Conservation (phyloP, 208 protist species). For the Leishmania tarentolae region DNA sequence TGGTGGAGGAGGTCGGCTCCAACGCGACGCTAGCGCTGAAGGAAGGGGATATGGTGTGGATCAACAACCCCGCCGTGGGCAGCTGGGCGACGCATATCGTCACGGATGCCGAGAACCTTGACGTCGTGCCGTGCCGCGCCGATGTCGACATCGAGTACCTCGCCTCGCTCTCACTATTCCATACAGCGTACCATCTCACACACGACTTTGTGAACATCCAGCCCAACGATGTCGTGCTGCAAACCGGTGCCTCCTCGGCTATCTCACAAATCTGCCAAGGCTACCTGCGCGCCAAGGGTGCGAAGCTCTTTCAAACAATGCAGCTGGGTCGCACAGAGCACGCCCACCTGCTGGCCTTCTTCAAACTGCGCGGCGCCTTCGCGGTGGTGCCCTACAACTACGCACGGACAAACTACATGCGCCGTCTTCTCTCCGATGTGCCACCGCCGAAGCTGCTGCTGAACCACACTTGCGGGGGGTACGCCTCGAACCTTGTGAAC, state of each 20-base stretch:
- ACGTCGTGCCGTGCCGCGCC: constrained; percentile 87
- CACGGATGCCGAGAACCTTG: constrained; percentile 80
- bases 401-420: constrained; percentile 90
- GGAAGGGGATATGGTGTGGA: constrained; percentile 94
- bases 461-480: constrained; percentile 94
- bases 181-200: constrained; percentile 96
- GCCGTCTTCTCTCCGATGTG: constrained; percentile 90
- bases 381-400: constrained; percentile 91
- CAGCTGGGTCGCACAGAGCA: constrained; percentile 90
- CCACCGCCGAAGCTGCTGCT: constrained; percentile 94
- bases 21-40: constrained; percentile 65
- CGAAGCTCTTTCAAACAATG: constrained; percentile 91
- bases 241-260: constrained; percentile 86
- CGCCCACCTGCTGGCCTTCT: constrained; percentile 80
- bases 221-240: constrained; percentile 84
- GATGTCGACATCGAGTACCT: constrained; percentile 95
- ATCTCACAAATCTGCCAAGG: constrained; percentile 90
- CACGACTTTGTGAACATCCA: constrained; percentile 95
- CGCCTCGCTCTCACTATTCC: constrained; percentile 94
- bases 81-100: constrained; percentile 93
- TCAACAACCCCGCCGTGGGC: constrained; percentile 87
- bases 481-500: constrained; percentile 88
- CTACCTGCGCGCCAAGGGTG: constrained; percentile 82
- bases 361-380: constrained; percentile 82
- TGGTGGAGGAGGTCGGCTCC: constrained; percentile 94